phyloP scores from a whole-genome alignment of 768 basidiomycete genomes.

The Steccherinum ochraceum region DNA sequence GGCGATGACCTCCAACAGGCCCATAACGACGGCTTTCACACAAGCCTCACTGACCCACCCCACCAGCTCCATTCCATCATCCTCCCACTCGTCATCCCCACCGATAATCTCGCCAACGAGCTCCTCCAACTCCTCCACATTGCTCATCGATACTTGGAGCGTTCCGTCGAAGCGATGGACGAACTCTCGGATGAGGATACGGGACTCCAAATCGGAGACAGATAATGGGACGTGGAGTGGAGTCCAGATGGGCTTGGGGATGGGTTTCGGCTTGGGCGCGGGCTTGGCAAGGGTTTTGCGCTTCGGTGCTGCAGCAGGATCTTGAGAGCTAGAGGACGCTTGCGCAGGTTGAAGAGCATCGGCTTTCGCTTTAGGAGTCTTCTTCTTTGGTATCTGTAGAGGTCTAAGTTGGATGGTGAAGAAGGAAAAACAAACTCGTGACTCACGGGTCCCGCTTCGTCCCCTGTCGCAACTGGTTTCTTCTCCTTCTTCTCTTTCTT shows the following conservation, averaged over 20 bases:
- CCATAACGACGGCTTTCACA: constrained; percentile 54
- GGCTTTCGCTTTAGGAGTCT: constrained; percentile 25
- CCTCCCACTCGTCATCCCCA: constrained; percentile 21
- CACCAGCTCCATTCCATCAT: constrained; percentile 25
- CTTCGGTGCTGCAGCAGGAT: constrained; percentile 1
- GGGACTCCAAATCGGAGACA: constrained; percentile 44
- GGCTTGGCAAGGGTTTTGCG: constrained; percentile 13
- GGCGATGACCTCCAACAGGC: constrained; percentile 49
- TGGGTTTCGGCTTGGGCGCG: constrained; percentile 20
- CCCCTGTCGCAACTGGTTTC: constrained; percentile 24
- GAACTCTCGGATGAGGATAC: constrained; percentile 74
- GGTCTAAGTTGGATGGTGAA: no score
- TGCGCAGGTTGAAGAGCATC: constrained; percentile 2
- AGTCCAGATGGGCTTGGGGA: constrained; percentile 52
- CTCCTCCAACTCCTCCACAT: constrained; percentile 60
- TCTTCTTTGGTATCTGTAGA: constrained; percentile 30
- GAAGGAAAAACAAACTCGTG: no score
- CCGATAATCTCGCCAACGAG: constrained; percentile 17
- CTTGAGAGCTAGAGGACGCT: not conserved
- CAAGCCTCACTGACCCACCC: constrained; percentile 66
- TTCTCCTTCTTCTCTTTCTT: constrained; percentile 25
- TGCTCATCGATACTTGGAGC: constrained; percentile 41
- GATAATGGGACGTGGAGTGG: constrained; percentile 32
- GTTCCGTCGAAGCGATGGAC: constrained; percentile 52
- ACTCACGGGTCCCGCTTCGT: not conserved